These are phyloP conservation scores for Fusarium bactridioides DNA, from an alignment of 2,329 filamentous ascomycete species.

Conservation along the genomic window DNA sequence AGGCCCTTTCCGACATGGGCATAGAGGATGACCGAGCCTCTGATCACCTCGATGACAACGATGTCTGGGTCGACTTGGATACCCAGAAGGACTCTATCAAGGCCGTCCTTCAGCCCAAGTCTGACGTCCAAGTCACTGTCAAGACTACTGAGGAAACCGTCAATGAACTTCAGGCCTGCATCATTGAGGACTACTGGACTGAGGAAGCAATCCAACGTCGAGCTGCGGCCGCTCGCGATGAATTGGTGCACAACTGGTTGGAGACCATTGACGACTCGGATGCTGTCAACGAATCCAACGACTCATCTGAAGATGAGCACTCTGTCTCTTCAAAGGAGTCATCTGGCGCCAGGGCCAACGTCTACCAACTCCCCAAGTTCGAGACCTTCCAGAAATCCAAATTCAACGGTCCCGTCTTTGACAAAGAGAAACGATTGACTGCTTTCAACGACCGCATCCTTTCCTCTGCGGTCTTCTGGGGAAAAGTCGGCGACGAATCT, in stretches of 20 bases:
- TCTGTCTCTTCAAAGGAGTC: background rate
- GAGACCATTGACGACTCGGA: fast-evolving
- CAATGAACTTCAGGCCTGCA: background rate
- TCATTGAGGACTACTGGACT: background rate
- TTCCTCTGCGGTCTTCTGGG: background rate
- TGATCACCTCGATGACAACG: background rate
- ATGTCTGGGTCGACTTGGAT: background rate
- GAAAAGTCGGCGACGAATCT: background rate
- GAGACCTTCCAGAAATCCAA: background rate
- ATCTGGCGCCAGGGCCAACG: background rate
- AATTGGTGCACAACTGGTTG: background rate
- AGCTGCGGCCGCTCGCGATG: fast-evolving
- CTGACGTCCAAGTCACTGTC: background rate
- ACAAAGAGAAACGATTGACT: background rate
- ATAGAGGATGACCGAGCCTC: fast-evolving
- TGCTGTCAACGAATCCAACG: background rate
- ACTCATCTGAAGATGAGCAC: background rate
- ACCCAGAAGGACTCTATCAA: background rate
- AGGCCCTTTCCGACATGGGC: background rate
- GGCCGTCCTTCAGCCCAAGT: background rate
- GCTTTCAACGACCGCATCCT: background rate
- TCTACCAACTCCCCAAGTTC: background rate
- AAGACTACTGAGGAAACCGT: fast-evolving
- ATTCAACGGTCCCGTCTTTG: background rate
- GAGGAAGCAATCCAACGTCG: fast-evolving